Percentiles rank a stretch among this genome's conserved stretches.
phyloP scores from a whole-genome alignment of 2,329 filamentous ascomycete genomes.

The Epichloe bromicola region DNA sequence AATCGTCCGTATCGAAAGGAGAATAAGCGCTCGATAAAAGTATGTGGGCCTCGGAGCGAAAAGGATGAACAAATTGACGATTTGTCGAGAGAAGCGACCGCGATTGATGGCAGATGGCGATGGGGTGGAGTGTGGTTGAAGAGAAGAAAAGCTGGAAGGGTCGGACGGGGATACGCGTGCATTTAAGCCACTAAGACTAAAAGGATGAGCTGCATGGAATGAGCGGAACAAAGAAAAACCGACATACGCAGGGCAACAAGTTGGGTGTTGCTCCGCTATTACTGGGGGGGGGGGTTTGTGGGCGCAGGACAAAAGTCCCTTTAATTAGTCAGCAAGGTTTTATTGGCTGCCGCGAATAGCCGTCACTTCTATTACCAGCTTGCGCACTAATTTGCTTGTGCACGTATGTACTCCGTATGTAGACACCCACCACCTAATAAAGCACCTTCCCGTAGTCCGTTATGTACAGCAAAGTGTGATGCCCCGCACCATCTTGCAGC shows the following conservation, averaged over 20 bases:
- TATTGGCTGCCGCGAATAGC: slow-evolving; percentile 20
- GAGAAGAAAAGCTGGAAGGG: not conserved
- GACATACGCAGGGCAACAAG: not conserved
- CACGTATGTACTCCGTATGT: no score
- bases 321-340: not conserved
- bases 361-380: slow-evolving; percentile 8
- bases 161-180: not conserved
- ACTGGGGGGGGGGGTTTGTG: no score
- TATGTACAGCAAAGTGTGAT: slow-evolving; percentile 13
- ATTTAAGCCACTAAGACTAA: not conserved
- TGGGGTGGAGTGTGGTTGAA: slow-evolving; percentile 1
- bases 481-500: slow-evolving; percentile 32
- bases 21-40: not conserved
- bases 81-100: not conserved
- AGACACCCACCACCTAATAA: no score
- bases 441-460: no score
- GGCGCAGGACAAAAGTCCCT: not conserved
- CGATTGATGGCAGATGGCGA: slow-evolving; percentile 1
- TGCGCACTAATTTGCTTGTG: no score
- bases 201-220: not conserved
- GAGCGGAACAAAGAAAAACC: slow-evolving; percentile 1
- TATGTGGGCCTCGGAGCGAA: not conserved
- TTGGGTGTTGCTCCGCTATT: no score
- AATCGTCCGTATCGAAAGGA: not conserved
- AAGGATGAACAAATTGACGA: not conserved